phyloP scores from a whole-genome alignment of 2,329 filamentous ascomycete genomes.

The Aspergillus unguis region DNA sequence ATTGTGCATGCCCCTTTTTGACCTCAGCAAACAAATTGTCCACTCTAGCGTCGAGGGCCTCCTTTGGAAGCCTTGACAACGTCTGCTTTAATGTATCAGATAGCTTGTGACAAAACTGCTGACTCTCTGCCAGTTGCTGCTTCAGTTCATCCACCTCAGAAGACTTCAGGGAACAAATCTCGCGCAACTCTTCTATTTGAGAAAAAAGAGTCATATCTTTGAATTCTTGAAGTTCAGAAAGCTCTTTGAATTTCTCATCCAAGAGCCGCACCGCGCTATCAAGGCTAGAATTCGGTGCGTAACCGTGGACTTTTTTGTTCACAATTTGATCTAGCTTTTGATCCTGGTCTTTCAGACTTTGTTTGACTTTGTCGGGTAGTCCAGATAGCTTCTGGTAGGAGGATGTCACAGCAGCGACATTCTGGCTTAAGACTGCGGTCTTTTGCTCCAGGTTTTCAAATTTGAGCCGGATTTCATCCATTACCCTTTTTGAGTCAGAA shows the following conservation, averaged over 20 bases:
- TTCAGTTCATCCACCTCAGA: background rate
- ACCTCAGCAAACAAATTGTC: background rate
- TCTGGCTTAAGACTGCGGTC: background rate
- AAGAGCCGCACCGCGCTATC: constrained; percentile 2
- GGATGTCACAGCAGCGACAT: constrained; percentile 4
- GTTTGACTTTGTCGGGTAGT: background rate
- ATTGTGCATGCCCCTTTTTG: background rate
- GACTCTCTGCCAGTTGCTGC: constrained; percentile 17
- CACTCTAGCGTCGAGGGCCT: constrained; percentile 5
- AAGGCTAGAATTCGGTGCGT: background rate
- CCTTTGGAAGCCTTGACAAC: background rate
- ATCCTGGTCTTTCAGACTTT: constrained; percentile 4
- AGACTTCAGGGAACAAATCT: too few relatives aligned
- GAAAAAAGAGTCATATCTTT: constrained; percentile 9
- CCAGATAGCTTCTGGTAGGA: constrained; percentile 2
- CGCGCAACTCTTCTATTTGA: too few relatives aligned
- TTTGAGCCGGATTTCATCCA: background rate
- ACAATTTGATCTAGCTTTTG: constrained; percentile 2
- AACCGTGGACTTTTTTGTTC: background rate
- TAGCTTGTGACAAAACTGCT: background rate
- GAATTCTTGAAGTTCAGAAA: constrained; percentile 13
- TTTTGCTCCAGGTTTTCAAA: constrained; percentile 1
- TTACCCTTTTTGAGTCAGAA: background rate
- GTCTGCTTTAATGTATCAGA: background rate
- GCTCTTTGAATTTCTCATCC: constrained; percentile 9